A percentile compares a stretch with the other conserved stretches of the same genome.
These are phyloP conservation scores for Neoscytalidium dimidiatum DNA, from an alignment of 2,329 filamentous ascomycete species.

Conservation along the genomic window DNA sequence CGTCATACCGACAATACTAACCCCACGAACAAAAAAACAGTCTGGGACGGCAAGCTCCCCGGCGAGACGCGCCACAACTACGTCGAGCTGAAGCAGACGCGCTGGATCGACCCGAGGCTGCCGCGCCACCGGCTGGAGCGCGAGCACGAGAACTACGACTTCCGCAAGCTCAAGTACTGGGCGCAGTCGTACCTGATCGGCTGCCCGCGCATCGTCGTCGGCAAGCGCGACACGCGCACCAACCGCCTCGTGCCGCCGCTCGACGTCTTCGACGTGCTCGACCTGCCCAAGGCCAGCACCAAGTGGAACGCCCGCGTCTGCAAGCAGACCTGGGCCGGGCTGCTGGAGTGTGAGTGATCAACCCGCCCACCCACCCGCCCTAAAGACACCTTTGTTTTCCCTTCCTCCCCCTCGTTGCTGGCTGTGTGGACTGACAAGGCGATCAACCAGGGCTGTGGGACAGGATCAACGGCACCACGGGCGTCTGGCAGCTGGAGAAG, in stretches of 20 bases:
- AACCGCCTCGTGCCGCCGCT: conserved; percentile 66
- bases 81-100: conserved; percentile 94
- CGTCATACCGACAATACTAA: conserved; percentile 23
- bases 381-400: neutral
- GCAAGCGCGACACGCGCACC: conserved; percentile 55
- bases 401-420: neutral
- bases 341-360: neutral
- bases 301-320: conserved; percentile 33
- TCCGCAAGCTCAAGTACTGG: conserved; percentile 95
- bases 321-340: neutral
- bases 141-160: conserved; percentile 76
- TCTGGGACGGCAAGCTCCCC: conserved; percentile 80
- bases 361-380: neutral
- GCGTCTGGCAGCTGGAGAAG: conserved; percentile 2
- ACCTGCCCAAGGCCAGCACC: conserved; percentile 76
- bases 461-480: neutral
- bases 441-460: neutral
- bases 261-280: conserved; percentile 64
- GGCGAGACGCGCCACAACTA: conserved; percentile 72
- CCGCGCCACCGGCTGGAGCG: conserved; percentile 54
- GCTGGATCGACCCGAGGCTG: conserved; percentile 54
- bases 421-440: neutral
- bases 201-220: conserved; percentile 88
- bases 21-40: conserved; percentile 47
- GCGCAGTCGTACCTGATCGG: conserved; percentile 93